Evolutionary conservation across 352 stramenopile species (phyloP).

Genomic region (Chrysophaeum taylorii): DNA sequence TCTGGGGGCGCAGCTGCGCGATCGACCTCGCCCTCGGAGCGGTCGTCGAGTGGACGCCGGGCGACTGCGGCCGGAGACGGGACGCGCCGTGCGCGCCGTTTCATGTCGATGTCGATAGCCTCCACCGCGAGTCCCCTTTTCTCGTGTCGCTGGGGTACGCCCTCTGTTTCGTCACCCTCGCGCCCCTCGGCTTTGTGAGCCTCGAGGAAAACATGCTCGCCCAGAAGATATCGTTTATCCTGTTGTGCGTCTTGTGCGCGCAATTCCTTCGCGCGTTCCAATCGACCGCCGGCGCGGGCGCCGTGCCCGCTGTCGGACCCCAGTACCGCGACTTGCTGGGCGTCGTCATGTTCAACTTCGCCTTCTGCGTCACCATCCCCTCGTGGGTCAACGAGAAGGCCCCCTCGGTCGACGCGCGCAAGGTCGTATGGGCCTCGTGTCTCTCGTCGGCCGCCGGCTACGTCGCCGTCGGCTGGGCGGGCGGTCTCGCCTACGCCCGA

Average conservation of each 20-base stretch:
- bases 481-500: slow-evolving; percentile 1
- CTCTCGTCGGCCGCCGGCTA: slow-evolving; percentile 11
- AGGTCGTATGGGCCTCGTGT: slow-evolving; percentile 16
- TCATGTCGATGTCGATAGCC: too few species aligned
- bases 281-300: too few species aligned
- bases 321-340: slow-evolving; percentile 39
- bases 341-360: slow-evolving; percentile 52
- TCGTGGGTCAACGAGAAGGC: slow-evolving; percentile 25
- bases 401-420: neutral
- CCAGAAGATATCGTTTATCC: slow-evolving; percentile 21
- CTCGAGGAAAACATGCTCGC: slow-evolving; percentile 22
- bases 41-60: too few species aligned
- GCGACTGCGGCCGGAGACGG: too few species aligned
- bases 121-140: too few species aligned
- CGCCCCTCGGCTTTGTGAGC: slow-evolving; percentile 12
- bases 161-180: neutral
- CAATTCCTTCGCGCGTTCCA: slow-evolving; percentile 18
- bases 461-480: slow-evolving; percentile 15
- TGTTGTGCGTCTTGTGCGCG: slow-evolving; percentile 1
- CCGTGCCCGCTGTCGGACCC: neutral
- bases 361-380: slow-evolving; percentile 30
- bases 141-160: slow-evolving; percentile 12
- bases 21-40: too few species aligned
- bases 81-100: too few species aligned
- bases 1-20: too few species aligned